Evolutionary conservation across 192 early-diverging fungal species (phyloP), one percentile per base, ranked within the genome.

Genomic region (Backusella tuberculispora): DNA sequence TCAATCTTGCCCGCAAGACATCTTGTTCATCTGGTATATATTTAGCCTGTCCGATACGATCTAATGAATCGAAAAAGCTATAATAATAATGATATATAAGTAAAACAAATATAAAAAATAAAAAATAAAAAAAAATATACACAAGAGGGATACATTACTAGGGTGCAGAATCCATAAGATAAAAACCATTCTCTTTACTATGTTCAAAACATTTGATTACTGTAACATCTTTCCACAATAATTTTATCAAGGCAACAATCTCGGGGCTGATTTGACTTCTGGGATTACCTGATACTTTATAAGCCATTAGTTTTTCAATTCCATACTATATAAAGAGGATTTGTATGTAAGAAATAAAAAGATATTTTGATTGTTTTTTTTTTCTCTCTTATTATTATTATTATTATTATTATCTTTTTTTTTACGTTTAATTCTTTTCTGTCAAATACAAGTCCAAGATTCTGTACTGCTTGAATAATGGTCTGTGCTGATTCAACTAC

Each of bases 21-120:
- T 99, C 98, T 74, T 95, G 94, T 74, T 97, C 98, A 53, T 89
- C 95, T 37, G 98, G 98, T 67, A 93, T 80, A 80, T 97, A 99
- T 72, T 95, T 89, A 37, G 90, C 85, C 43, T 87, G 86, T 29
- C 92, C 93, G 41, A 99, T 93, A 69, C 98, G 90, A 67, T 93
- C 90, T 53, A 99, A 88, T 71, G 95, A 88, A 75, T 92, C 90
- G 85, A 99, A 96, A 86, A 98, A 99, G 83, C 93, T 95, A 71
- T 53, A 24, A 34, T 64, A 13, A 63, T 14, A 3, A 42, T n/a
- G n/a, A n/a, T n/a, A n/a, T n/a, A n/a, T n/a, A n/a, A n/a, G n/a
- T 53, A 38, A 71, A 15, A 47, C 13, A 47, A 47, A 48, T 63
- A 21, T 34, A 47, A 47, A 9, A 43, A 44, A 66, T 15, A 45